phyloP scores from a whole-genome alignment of 2,329 filamentous ascomycete genomes.

The Fusarium nelsonii region DNA sequence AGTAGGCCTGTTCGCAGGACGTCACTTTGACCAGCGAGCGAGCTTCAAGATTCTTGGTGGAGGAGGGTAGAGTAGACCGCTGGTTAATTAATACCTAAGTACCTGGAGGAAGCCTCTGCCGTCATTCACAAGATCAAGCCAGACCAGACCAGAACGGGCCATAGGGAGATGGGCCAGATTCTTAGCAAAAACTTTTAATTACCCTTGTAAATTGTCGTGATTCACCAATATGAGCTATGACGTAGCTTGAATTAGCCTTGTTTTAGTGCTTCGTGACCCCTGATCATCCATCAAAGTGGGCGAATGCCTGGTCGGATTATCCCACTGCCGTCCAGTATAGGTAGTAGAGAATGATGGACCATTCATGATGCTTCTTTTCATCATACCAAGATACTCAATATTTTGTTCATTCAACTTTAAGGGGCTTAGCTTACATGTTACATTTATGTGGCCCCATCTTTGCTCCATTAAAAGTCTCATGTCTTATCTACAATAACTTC shows the following conservation, averaged over 20 bases:
- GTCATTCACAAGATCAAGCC: constrained; percentile 25
- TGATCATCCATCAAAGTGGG: neutral
- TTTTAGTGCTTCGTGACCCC: constrained; percentile 26
- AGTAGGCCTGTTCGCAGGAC: constrained; percentile 7
- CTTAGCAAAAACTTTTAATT: constrained; percentile 8
- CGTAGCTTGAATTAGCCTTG: constrained; percentile 36
- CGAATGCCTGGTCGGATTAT: constrained; percentile 4
- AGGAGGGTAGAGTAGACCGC: constrained; percentile 5
- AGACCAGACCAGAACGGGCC: neutral
- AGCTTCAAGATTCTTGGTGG: neutral
- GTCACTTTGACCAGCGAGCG: constrained; percentile 15
- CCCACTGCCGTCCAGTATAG: neutral
- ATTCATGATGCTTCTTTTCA: constrained; percentile 9
- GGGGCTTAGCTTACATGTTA: neutral
- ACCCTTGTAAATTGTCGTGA: constrained; percentile 34
- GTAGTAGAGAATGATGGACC: neutral
- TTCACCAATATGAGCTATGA: constrained; percentile 32
- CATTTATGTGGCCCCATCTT: neutral
- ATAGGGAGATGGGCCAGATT: constrained; percentile 3
- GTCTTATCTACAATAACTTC: neutral
- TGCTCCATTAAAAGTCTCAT: neutral
- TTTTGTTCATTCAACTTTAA: neutral
- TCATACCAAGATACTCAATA: neutral
- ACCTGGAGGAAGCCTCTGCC: constrained; percentile 30
- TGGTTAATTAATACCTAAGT: constrained; percentile 23